Percentiles rank a stretch among this genome's conserved stretches.
Conservation (phyloP, 768 basidiomycete genomes). For the Lactarius tabidus region DNA sequence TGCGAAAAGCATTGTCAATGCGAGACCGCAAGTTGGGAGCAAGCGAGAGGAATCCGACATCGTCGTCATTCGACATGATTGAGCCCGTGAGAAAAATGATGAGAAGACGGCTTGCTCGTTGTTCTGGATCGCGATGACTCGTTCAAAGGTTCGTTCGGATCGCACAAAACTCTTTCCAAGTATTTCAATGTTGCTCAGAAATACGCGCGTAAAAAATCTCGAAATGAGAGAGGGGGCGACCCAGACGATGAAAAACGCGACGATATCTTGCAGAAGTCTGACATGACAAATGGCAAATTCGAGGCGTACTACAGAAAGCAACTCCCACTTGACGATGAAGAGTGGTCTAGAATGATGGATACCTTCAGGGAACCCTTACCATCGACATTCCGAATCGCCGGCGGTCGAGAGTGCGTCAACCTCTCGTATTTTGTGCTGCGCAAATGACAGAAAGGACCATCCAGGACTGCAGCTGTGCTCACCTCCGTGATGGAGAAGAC, state of each 20-base stretch:
- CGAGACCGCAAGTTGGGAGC: not conserved
- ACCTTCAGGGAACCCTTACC: slow-evolving; percentile 70
- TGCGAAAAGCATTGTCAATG: slow-evolving; percentile 20
- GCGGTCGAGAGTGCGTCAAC: slow-evolving; percentile 69
- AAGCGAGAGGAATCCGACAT: slow-evolving; percentile 1
- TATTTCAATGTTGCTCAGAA: not conserved
- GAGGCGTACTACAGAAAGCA: slow-evolving; percentile 71
- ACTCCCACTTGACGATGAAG: slow-evolving; percentile 61
- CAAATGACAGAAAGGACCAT: slow-evolving; percentile 1
- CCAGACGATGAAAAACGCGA: slow-evolving; percentile 39
- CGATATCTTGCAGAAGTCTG: slow-evolving; percentile 51
- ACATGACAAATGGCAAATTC: slow-evolving; percentile 71
- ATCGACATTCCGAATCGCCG: slow-evolving; percentile 90
- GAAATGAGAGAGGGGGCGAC: not conserved
- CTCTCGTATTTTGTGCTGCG: slow-evolving; percentile 25
- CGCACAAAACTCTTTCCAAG: not conserved
- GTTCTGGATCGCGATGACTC: slow-evolving; percentile 7
- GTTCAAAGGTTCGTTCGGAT: slow-evolving; percentile 13
- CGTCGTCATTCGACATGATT: not conserved
- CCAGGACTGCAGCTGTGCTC: slow-evolving; percentile 64
- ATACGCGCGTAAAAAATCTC: not conserved
- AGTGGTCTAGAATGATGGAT: slow-evolving; percentile 74
- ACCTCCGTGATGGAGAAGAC: slow-evolving; percentile 72
- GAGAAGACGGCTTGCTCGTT: not conserved
- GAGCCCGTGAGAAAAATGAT: slow-evolving; percentile 5